A percentile compares a stretch with the other conserved stretches of the same genome.
These are phyloP conservation scores for Psilocybe mexicana DNA, from an alignment of 1,284 basidiomycete species.

Conservation along the genomic window DNA sequence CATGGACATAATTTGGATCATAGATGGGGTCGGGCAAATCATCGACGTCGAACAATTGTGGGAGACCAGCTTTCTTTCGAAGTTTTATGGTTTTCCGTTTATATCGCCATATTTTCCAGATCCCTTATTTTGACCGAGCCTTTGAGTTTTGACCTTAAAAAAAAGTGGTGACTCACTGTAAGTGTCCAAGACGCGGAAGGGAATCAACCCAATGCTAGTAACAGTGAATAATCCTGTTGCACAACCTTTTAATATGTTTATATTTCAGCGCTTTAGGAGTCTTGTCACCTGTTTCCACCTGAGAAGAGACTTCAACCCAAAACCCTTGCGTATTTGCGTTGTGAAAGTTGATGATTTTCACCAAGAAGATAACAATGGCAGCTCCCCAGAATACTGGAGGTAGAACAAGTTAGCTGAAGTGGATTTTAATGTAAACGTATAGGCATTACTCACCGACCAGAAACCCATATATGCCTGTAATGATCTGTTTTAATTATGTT, in stretches of 20 bases:
- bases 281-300: conserved; percentile 69
- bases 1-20: conserved; percentile 75
- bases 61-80: conserved; percentile 60
- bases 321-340: conserved; percentile 64
- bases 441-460: conserved; percentile 51
- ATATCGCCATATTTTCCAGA: conserved; percentile 75
- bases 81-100: conserved; percentile 59
- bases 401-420: not conserved
- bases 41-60: conserved; percentile 69
- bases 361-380: conserved; percentile 78
- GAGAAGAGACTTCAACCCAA: conserved; percentile 79
- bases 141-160: not conserved
- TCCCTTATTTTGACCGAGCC: conserved; percentile 42
- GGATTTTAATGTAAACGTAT: too few relatives aligned
- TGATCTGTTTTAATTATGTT: conserved; percentile 43
- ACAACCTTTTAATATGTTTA: not conserved
- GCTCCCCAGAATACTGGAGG: conserved; percentile 70
- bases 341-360: conserved; percentile 69
- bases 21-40: conserved; percentile 78
- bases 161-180: conserved; percentile 55
- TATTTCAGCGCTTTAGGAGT: not conserved
- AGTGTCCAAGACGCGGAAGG: conserved; percentile 75
- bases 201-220: conserved; percentile 75
- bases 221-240: conserved; percentile 72
- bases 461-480: conserved; percentile 82